Base-by-base conservation (phyloP, 768 basidiomycete species). In the Mycena polygramma region DNA sequence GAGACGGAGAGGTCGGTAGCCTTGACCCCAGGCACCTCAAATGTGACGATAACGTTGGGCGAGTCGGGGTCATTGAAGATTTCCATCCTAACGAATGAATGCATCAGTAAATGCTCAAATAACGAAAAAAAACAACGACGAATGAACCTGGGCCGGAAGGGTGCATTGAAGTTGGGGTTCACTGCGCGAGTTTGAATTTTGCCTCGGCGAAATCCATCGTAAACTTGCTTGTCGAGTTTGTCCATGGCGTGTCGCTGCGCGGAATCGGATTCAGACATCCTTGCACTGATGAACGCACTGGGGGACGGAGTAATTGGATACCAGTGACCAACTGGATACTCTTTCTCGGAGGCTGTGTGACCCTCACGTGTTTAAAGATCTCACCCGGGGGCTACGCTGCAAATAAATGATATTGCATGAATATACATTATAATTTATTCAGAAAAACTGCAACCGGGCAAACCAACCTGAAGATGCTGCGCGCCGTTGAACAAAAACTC, bases 1-100 rank as follows among this genome's bases (percentile, higher is more conserved):
- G 76, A 72, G 3, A 86, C 69, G 0, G 77, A 65, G 0, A 87
- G 76, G 36, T 84, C 79, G 15, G 75, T 71, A 13, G 75, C 80
- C 55, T 78, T 80, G 54, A 87, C 80, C 20, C 85, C 86, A 41
- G 86, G 86, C 17, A 87, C 71, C 69, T 87, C 86, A 61, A 86
- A 82, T 9, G 83, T 78, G 7, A 83, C 84, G 2, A 78, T 66
- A 8, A 83, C 61, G 22, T 70, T 81, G 10, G 79, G 67, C 1
- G 77, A 79, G 7, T 73, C 76, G 9, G 81, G 80, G 60, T 86
- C 81, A 57, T 86, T 82, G 19, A 84, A 74, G 20, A 86, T 69
- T 63, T 85, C 84, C 80, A 85, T 82, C 58, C 86, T 86, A 63
- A 30, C 30, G 30, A 2, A 49, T 67, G 73, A 68, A 52, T 30